These are phyloP conservation scores for Lepiota brunneoincarnata DNA, from an alignment of 768 basidiomycete genomes.

Conservation along the genomic window DNA sequence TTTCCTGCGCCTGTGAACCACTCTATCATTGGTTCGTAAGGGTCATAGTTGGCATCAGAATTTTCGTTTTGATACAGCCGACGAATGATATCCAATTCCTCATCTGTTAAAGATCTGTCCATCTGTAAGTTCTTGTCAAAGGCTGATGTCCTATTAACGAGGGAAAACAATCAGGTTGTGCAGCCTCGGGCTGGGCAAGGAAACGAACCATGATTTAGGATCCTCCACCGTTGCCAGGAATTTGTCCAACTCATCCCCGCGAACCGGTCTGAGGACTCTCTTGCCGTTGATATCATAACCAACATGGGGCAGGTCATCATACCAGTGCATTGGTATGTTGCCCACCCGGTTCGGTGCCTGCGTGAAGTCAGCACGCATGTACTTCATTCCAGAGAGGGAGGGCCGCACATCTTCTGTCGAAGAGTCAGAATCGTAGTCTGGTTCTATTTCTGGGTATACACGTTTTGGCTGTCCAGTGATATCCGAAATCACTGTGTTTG, in stretches of 20 bases:
- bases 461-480: slow-evolving; percentile 84
- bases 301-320: slow-evolving; percentile 98
- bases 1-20: slow-evolving; percentile 98
- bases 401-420: slow-evolving; percentile 84
- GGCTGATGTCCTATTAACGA: slow-evolving; percentile 71
- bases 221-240: slow-evolving; percentile 94
- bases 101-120: slow-evolving; percentile 82
- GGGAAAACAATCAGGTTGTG: background rate
- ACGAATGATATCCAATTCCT: slow-evolving; percentile 94
- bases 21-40: slow-evolving; percentile 90
- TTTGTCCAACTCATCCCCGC: slow-evolving; percentile 95
- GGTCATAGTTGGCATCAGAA: slow-evolving; percentile 87
- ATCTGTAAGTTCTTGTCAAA: slow-evolving; percentile 86
- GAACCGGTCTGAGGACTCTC: slow-evolving; percentile 88
- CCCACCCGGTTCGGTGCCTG: slow-evolving; percentile 95
- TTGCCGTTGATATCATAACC: slow-evolving; percentile 96
- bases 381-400: background rate
- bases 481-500: slow-evolving; percentile 68
- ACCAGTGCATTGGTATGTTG: slow-evolving; percentile 96
- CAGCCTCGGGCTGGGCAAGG: background rate
- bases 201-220: slow-evolving; percentile 75
- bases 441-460: slow-evolving; percentile 86
- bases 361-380: background rate
- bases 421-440: slow-evolving; percentile 88
- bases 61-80: slow-evolving; percentile 88